phyloP scores from a whole-genome alignment of 345 rosid genomes.

The Populus nigra region DNA sequence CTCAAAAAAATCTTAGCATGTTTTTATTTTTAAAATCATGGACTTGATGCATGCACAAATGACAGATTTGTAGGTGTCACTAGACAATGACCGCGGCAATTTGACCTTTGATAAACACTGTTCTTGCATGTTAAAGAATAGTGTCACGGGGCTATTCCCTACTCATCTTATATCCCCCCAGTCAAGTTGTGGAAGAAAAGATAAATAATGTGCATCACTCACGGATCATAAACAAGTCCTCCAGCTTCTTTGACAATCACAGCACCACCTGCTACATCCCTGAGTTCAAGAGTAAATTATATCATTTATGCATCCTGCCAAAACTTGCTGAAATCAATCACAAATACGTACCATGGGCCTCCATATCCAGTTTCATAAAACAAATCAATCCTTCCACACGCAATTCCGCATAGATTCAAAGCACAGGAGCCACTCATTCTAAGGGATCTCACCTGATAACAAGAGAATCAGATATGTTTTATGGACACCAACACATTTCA shows the following conservation, averaged over 20 bases:
- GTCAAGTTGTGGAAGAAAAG: neutral
- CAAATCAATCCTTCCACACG: slow-evolving; percentile 81
- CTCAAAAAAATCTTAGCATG: neutral
- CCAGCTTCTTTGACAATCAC: slow-evolving; percentile 90
- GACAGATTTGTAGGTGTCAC: neutral
- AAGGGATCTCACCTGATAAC: slow-evolving; percentile 77
- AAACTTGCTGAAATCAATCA: neutral
- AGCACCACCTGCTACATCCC: slow-evolving; percentile 95
- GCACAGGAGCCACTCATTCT: slow-evolving; percentile 97
- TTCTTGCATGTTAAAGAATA: neutral
- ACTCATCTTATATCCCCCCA: neutral
- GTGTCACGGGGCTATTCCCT: neutral
- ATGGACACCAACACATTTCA: slow-evolving; percentile 7
- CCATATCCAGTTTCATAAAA: slow-evolving; percentile 82
- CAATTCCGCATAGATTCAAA: slow-evolving; percentile 87
- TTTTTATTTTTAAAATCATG: neutral
- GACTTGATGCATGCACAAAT: slow-evolving; percentile 1
- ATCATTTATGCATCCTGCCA: neutral
- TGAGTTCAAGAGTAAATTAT: slow-evolving; percentile 23
- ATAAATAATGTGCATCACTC: slow-evolving; percentile 30
- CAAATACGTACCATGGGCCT: slow-evolving; percentile 72
- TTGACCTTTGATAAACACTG: neutral
- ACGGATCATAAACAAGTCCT: slow-evolving; percentile 92
- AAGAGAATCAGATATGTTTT: slow-evolving; percentile 8
- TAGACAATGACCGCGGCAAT: neutral